Evolutionary conservation across 2,329 filamentous ascomycete species (phyloP), one percentile per base, ranked within the genome.

Genomic region (Penicillium thymicola): DNA sequence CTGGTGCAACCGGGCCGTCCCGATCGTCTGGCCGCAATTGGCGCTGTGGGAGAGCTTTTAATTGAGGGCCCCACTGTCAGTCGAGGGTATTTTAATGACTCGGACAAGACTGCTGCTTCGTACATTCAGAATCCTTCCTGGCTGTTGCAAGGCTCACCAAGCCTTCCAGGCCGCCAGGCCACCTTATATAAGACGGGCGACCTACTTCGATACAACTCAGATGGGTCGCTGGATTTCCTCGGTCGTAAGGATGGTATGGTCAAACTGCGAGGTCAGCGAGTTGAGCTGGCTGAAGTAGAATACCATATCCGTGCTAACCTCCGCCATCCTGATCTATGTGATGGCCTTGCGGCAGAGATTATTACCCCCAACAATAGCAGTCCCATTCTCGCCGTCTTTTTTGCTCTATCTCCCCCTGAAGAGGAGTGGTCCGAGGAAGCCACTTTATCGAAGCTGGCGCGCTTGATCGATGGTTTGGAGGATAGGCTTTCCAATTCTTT

Each of bases 201-300:
- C 13, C 37, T 54, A 8, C 25, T 34, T 36, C 51, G 44, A 9
- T 40, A 42, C 14, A 49, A 49, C 9, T 28, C 44, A 3, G 44
- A 54, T n/a, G 51, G 51, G 0, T 36, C 44, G 2, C 9, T 54
- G 3, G 16, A 18, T 18, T 36, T 42, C 16, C 13, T 49, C 9
- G 51, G 44, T 1, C 43, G 51, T 5, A 54, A 54, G n/a, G 51
- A 49, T n/a, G 11, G 16, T 5, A 37, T 41, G 28, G 28, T 49
- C 21, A 54, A 54, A 18, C 14, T 54, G 1, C 10, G 25, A 4
- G 51, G 51, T 4, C 51, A 54, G 4, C 44, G 51, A 13, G 13
- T 54, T 28, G 51, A 54, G 28, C 25, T 54, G 10, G 21, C 28
- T 8, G 51, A 48, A 21, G 30, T 54, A 2, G 51, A 54, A 28